Conservation (phyloP, 371 early-diverging fungal genomes). For the Smittium culicis region DNA sequence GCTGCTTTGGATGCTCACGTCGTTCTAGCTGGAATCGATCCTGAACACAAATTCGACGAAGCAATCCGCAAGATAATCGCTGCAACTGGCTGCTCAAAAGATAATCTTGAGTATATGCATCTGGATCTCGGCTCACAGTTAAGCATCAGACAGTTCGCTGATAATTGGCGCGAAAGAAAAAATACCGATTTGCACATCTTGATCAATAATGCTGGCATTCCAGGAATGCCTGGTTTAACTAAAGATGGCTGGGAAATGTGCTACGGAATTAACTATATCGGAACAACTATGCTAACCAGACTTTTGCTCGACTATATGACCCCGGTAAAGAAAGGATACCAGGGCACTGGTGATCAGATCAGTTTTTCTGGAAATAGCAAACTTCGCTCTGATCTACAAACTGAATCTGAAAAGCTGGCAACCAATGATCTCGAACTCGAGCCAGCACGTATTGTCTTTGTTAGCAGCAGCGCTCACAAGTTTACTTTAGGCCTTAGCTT, state of each 20-base stretch:
- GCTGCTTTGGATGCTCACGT: constrained; percentile 35
- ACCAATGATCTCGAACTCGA: constrained; percentile 6
- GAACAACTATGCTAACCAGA: constrained; percentile 33
- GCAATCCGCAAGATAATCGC: constrained; percentile 23
- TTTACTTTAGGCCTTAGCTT: constrained; percentile 27
- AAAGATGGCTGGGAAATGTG: constrained; percentile 41
- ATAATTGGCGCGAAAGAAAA: constrained; percentile 16
- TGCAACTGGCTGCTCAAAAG: constrained; percentile 22
- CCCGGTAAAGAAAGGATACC: neutral
- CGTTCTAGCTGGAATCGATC: constrained; percentile 29
- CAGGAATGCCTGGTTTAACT: constrained; percentile 26
- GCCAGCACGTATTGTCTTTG: constrained; percentile 28
- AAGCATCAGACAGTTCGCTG: constrained; percentile 24
- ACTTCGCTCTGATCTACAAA: too few species aligned
- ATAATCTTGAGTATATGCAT: constrained; percentile 32
- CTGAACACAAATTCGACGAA: constrained; percentile 19
- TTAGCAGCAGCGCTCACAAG: constrained; percentile 29
- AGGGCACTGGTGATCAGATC: neutral
- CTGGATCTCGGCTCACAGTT: constrained; percentile 35
- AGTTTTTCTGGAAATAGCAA: too few species aligned
- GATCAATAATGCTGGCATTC: constrained; percentile 47
- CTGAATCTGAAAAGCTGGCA: neutral
- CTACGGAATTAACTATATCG: constrained; percentile 41
- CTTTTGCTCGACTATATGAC: constrained; percentile 25
- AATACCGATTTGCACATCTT: constrained; percentile 30